Base-by-base conservation (phyloP, 2,329 filamentous ascomycete genomes). In the Claviceps fusiformis region DNA sequence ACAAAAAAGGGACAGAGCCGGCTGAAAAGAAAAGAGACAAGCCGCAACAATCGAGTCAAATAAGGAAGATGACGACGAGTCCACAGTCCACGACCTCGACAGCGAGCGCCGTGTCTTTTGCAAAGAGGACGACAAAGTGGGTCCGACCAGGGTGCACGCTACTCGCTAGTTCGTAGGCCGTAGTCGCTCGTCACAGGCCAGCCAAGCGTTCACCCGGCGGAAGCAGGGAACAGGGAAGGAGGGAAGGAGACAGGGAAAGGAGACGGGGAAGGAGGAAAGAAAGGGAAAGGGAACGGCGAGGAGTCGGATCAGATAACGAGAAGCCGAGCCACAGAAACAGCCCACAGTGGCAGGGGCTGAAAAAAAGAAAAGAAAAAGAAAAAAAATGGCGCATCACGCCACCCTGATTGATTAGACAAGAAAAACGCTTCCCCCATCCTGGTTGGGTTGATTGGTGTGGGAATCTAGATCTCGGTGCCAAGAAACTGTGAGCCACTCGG, bases 261-360 rank as follows among this genome's bases (percentile, higher is more conserved):
- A 17, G 37, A 17, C 37, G 3, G 11, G 11, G 37, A 15, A 39
- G 37, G 10, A 9, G 35, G 9, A 15, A 47, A 8, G 45, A n/a
- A 15, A 17, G 29, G 17, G n/a, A 46, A 31, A 24, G 19, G 33
- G 33, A 19, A 2, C 9, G 33, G 17, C 27, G 27, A 3, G 24
- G 19, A 35, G 17, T 52, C 55, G 52, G 52, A 56, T 56, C 55
- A 54, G 55, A 56, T 56, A 56, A 56, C 52, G 37, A 49, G 19
- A 15, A 17, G 35, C 47, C 47, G 48, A 50, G 47, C n/a, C 39
- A 17, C 19, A 29, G 33, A n/a, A 24, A 17, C 19, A 50, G 29
- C n/a, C n/a, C n/a, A n/a, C n/a, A n/a, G n/a, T n/a, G n/a, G n/a
- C n/a, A n/a, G n/a, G n/a, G n/a, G n/a, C n/a, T n/a, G n/a, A n/a